A percentile compares a stretch with the other conserved stretches of the same genome.
Conservation (phyloP, 371 early-diverging fungal genomes). For the Mucor plumbeus region DNA sequence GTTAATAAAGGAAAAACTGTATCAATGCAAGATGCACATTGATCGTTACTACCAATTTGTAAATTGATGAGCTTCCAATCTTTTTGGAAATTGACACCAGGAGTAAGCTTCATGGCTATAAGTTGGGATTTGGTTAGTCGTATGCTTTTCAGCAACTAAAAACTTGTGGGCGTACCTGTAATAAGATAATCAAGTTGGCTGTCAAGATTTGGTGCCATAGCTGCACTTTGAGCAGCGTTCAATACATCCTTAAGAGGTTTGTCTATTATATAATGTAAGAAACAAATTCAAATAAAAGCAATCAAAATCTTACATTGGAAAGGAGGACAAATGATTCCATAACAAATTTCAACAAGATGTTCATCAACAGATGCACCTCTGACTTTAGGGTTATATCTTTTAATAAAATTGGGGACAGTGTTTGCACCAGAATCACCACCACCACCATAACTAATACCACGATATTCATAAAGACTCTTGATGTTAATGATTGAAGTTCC, state of each 20-base stretch:
- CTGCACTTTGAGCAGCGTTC: slow-evolving; percentile 60
- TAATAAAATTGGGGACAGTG: slow-evolving; percentile 50
- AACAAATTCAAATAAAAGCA: neutral
- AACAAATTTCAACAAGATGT: slow-evolving; percentile 49
- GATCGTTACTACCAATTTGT: slow-evolving; percentile 75
- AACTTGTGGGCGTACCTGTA: neutral
- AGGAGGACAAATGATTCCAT: slow-evolving; percentile 30
- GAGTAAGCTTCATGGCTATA: slow-evolving; percentile 20
- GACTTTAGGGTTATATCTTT: slow-evolving; percentile 42
- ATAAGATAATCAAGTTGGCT: slow-evolving; percentile 48
- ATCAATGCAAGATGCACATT: slow-evolving; percentile 60
- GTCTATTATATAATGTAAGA: slow-evolving; percentile 12
- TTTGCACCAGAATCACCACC: slow-evolving; percentile 52
- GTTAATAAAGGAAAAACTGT: slow-evolving; percentile 16
- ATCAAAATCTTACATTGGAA: slow-evolving; percentile 25
- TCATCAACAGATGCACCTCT: slow-evolving; percentile 46
- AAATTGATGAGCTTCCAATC: slow-evolving; percentile 71
- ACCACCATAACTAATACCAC: slow-evolving; percentile 55
- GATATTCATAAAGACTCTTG: slow-evolving; percentile 39
- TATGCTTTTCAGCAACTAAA: too few relatives aligned
- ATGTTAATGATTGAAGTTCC: slow-evolving; percentile 31
- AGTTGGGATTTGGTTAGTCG: neutral
- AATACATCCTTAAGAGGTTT: slow-evolving; percentile 35
- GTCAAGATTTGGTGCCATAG: slow-evolving; percentile 44
- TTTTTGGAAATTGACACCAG: slow-evolving; percentile 33